Base-by-base conservation (phyloP, 371 early-diverging fungal species). In the Mortierella polycephala region DNA sequence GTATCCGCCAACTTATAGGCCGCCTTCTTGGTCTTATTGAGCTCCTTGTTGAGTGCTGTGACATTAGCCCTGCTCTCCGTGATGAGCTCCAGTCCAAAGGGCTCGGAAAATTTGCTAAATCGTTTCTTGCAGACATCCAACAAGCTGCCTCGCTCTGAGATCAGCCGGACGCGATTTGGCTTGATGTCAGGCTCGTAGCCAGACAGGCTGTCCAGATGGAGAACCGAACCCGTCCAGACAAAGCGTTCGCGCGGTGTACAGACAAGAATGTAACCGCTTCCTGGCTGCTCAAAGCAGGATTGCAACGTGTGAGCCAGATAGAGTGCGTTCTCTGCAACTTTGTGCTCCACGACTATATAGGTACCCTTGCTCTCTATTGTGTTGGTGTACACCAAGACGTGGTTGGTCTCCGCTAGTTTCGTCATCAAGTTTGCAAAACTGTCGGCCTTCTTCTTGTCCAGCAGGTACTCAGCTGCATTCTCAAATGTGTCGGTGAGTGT, bases 401-500 rank as follows among this genome's bases (percentile, higher is more conserved):
- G 94, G 42, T 87, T 88, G 9, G 91, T 85, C 49, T 85, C 87
- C 0, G 88, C 89, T 60, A 94, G 84, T 58, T 82, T 83, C 13
- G 84, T 82, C 56, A 92, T 81, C 57, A 93, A 72, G 12, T 77
- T 72, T 11, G 82, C 86, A 70, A 83, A 75, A 60, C 75, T 85
- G 30, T 83, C 87, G 50, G 75, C 81, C 60, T 65, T 64, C 57
- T 72, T 79, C 61, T 52, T 72, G 58, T 88, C 87, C 37, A 94
- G 81, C 10, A 84, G 80, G 62, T 93, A 94, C 75, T 94, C 93
- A 5, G 93, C 87, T 6, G 93, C 84, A 76, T 92, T 92, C 66
- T 93, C 93, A 50, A 93, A 87, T 7, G 90, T 88, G 6, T 84
- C 82, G 46, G 87, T 90, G 64, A 93, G 86, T 5, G 86, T 86